These are phyloP conservation scores for Gentiana straminea DNA, from an alignment of 257 asterid genomes.

Conservation along the genomic window DNA sequence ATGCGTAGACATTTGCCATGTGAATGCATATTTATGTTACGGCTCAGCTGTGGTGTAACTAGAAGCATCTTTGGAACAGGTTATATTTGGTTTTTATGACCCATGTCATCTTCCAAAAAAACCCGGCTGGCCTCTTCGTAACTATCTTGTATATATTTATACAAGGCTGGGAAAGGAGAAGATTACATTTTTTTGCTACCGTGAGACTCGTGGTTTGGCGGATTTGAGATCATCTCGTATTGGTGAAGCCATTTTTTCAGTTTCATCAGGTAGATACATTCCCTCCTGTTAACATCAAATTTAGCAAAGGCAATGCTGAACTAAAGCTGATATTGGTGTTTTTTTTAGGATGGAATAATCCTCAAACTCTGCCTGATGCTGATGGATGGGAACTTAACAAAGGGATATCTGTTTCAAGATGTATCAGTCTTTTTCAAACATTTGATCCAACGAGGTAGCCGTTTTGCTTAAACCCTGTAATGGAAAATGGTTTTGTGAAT, in stretches of 20 bases:
- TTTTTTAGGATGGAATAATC: slow-evolving; percentile 38
- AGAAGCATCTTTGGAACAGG: slow-evolving; percentile 25
- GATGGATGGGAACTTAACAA: slow-evolving; percentile 81
- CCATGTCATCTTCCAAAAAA: slow-evolving; percentile 70
- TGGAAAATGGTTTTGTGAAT: slow-evolving; percentile 7
- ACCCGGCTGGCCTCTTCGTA: slow-evolving; percentile 98
- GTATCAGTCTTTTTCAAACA: slow-evolving; percentile 73
- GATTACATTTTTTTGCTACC: slow-evolving; percentile 64
- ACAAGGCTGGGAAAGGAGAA: slow-evolving; percentile 59
- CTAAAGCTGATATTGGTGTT: too few species aligned
- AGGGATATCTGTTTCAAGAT: slow-evolving; percentile 48
- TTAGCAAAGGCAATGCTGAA: neutral
- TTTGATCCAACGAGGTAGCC: slow-evolving; percentile 90
- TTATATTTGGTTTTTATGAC: slow-evolving; percentile 85
- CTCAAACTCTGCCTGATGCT: slow-evolving; percentile 44
- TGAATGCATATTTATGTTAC: too few species aligned
- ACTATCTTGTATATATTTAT: slow-evolving; percentile 58
- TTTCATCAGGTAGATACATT: slow-evolving; percentile 51
- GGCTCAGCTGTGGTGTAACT: neutral
- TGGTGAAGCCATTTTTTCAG: slow-evolving; percentile 65
- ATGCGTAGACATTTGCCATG: too few species aligned
- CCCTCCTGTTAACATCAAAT: slow-evolving; percentile 8
- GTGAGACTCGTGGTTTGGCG: slow-evolving; percentile 89
- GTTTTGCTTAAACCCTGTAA: slow-evolving; percentile 3
- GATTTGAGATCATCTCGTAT: slow-evolving; percentile 66